Base-by-base conservation (phyloP, 768 basidiomycete genomes). In the Lyophyllum decastes region DNA sequence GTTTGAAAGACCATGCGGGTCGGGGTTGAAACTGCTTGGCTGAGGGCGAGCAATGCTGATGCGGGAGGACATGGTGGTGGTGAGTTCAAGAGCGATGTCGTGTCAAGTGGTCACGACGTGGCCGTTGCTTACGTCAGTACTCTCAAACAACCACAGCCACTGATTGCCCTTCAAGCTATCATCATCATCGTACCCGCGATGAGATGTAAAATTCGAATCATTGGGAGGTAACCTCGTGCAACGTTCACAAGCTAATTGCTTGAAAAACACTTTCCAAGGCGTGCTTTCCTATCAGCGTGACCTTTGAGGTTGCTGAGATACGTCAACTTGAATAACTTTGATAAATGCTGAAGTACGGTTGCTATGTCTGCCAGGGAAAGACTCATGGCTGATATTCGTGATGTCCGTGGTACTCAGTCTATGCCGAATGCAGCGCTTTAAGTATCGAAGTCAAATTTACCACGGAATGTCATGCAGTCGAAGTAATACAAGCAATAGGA, bases 1-100 rank as follows among this genome's bases (percentile, higher is more conserved):
- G 73, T 91, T 93, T 52, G 85, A 83, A 52, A 93, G 85, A 24
- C 90, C 90, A 69, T 92, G 88, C 2, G 91, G 91, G 77, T 93
- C 91, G 14, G 82, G 70, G 57, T 78, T 86, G 76, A 81, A 91
- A 57, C 73, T 78, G 64, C 79, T 70, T 27, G 81, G 63, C 66
- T 82, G 81, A 33, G 91, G 90, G 66, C 90, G 91, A 61, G 83
- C 86, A 61, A 93, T 90, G 74, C 76, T 89, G 72, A 93, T 92
- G 72, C 91, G 87, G 65, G 90, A 89, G 67, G 89, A 82, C 90
- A 92, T 92, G 63, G 77, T 72, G 70, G 74, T 67, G 64, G 64
- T 66, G 64, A 62, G 58, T 60, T 65, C 61, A 53, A 64, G 62
- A 65, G 49, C 44, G 63, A 65, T 76, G 74, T 75, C 74, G 76